Evolutionary conservation across 2,329 filamentous ascomycete genomes (phyloP).

Genomic region (Stagonosporopsis rhizophila): DNA sequence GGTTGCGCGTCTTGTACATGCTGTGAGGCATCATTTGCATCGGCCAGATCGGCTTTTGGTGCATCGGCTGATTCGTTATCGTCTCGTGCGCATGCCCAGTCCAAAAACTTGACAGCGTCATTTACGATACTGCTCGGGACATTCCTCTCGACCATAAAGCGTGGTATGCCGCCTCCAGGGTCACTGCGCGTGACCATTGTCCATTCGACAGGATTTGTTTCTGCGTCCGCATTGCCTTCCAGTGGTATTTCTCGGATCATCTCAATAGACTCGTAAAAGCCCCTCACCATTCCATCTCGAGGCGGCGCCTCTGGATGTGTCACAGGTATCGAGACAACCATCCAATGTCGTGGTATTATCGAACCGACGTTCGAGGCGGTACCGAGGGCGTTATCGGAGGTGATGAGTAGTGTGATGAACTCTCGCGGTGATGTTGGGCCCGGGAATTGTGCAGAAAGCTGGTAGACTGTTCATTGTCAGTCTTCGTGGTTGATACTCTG

Average conservation of each 20-base stretch:
- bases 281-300: slow-evolving; percentile 77
- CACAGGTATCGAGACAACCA: slow-evolving; percentile 87
- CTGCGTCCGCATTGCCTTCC: slow-evolving; percentile 52
- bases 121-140: slow-evolving; percentile 81
- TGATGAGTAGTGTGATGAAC: slow-evolving; percentile 81
- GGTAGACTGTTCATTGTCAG: slow-evolving; percentile 67
- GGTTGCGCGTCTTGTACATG: slow-evolving; percentile 27
- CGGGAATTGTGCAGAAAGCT: slow-evolving; percentile 87
- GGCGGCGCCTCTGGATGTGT: slow-evolving; percentile 75
- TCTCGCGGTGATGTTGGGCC: slow-evolving; percentile 87
- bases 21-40: slow-evolving; percentile 33
- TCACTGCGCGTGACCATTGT: slow-evolving; percentile 91
- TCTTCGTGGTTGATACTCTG: background rate
- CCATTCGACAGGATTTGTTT: slow-evolving; percentile 79
- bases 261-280: slow-evolving; percentile 90
- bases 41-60: background rate
- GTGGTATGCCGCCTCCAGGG: slow-evolving; percentile 84
- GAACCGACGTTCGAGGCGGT: slow-evolving; percentile 53
- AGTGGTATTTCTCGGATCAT: slow-evolving; percentile 83
- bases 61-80: slow-evolving; percentile 47
- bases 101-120: slow-evolving; percentile 81
- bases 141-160: slow-evolving; percentile 89
- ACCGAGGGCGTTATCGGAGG: slow-evolving; percentile 63
- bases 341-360: slow-evolving; percentile 70
- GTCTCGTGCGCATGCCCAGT: slow-evolving; percentile 71